A percentile compares a stretch with the other conserved stretches of the same genome.
Evolutionary conservation across 306 rosid genomes (phyloP).

Genomic region (Ormosia semicastrata): DNA sequence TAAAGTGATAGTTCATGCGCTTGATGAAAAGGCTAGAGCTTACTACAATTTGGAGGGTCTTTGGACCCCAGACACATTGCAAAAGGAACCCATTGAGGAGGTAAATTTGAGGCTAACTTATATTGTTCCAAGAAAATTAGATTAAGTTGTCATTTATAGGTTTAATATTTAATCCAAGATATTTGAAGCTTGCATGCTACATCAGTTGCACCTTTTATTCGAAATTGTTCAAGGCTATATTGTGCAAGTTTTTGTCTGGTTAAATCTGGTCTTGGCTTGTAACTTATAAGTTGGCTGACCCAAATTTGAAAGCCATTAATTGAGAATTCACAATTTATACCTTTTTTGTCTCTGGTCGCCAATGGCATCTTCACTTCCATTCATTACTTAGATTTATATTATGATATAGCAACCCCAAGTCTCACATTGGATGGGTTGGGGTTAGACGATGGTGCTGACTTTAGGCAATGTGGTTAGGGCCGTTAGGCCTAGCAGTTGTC

Average conservation of each 20-base stretch:
- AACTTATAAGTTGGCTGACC: background rate
- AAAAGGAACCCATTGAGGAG: slow-evolving; percentile 57
- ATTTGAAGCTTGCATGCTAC: slow-evolving; percentile 8
- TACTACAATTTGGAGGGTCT: slow-evolving; percentile 89
- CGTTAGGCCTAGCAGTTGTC: background rate
- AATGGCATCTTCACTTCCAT: background rate
- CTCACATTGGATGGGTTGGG: background rate
- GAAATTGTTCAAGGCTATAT: background rate
- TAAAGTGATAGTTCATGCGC: slow-evolving; percentile 84
- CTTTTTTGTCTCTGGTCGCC: background rate
- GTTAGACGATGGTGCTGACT: background rate
- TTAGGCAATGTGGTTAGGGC: background rate
- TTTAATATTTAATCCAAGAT: slow-evolving; percentile 6
- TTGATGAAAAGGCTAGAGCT: slow-evolving; percentile 91
- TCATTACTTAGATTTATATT: background rate
- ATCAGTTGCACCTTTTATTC: background rate
- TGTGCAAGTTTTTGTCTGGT: background rate
- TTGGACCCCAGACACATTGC: slow-evolving; percentile 54
- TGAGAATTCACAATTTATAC: background rate
- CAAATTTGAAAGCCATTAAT: background rate
- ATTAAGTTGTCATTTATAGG: background rate
- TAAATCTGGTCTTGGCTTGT: background rate
- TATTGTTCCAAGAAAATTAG: background rate
- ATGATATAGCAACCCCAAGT: background rate
- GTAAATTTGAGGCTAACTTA: slow-evolving; percentile 33